Evolutionary conservation across 2,329 filamentous ascomycete genomes (phyloP).

Genomic region (Phaeosphaeriaceae sp.): DNA sequence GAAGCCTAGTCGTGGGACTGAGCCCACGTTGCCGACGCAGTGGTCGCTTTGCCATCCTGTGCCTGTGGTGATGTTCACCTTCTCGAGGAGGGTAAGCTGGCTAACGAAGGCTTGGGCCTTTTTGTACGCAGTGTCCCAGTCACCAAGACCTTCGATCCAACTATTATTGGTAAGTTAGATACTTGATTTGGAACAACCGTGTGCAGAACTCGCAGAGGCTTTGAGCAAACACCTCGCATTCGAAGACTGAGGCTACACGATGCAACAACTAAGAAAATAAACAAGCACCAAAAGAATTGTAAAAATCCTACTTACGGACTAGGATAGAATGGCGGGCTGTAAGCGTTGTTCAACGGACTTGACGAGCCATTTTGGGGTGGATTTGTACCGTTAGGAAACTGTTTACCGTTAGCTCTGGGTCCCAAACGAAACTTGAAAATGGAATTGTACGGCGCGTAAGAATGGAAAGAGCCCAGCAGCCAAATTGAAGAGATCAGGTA

Average conservation of each 20-base stretch:
- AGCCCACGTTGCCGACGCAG: constrained; percentile 73
- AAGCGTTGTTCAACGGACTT: constrained; percentile 34
- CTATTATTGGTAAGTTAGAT: constrained; percentile 17
- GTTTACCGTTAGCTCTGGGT: constrained; percentile 33
- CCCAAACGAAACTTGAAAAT: constrained; percentile 24
- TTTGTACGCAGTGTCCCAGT: constrained; percentile 76
- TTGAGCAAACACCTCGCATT: no score
- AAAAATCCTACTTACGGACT: constrained; percentile 61
- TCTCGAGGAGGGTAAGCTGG: constrained; percentile 82
- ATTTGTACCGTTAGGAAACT: constrained; percentile 35
- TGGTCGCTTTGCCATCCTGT: constrained; percentile 67
- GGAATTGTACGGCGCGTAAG: constrained; percentile 32
- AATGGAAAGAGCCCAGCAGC: constrained; percentile 41
- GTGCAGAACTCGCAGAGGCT: not conserved
- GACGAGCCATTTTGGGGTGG: constrained; percentile 29
- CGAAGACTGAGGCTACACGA: not conserved
- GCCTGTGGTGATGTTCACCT: constrained; percentile 94
- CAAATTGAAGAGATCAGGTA: constrained; percentile 24
- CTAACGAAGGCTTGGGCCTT: constrained; percentile 81
- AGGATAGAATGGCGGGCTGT: constrained; percentile 75
- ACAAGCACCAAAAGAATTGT: no score
- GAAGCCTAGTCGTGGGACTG: constrained; percentile 73
- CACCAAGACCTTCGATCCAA: constrained; percentile 77
- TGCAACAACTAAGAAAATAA: not conserved
- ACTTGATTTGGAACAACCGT: not conserved